A percentile compares a stretch with the other conserved stretches of the same genome.
Conservation (phyloP, 257 asterid species). For the Solanum ossicruentum region DNA sequence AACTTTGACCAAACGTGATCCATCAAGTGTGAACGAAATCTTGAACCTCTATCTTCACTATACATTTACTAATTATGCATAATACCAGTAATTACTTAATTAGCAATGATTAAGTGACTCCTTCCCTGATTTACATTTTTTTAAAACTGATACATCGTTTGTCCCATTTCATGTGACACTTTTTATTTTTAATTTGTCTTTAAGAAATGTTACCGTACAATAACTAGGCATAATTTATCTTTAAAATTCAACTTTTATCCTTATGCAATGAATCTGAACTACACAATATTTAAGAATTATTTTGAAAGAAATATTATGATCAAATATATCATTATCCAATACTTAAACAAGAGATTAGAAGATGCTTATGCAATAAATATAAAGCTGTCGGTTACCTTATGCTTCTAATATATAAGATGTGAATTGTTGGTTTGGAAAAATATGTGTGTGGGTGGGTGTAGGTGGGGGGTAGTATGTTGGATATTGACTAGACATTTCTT, state of each 20-base stretch:
- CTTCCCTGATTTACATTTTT: not conserved
- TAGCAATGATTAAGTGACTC: not conserved
- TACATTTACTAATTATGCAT: not conserved
- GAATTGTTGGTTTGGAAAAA: not conserved
- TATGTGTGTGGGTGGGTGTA: not conserved
- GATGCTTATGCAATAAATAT: not conserved
- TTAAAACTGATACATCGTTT: fast-evolving
- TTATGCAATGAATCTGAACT: no score
- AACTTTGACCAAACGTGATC: not conserved
- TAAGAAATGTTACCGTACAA: no score
- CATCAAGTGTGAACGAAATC: not conserved
- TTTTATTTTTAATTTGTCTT: no score
- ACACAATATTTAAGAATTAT: no score
- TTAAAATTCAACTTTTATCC: no score
- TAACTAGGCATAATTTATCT: no score
- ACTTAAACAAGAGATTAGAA: not conserved
- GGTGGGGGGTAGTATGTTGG: not conserved
- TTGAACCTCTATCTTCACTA: not conserved
- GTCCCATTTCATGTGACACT: no score
- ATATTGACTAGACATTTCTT: not conserved
- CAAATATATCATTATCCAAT: not conserved
- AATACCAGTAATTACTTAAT: not conserved
- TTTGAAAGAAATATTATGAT: no score
- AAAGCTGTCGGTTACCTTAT: not conserved
- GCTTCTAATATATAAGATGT: not conserved